A percentile compares a stretch with the other conserved stretches of the same genome.
phyloP scores from a whole-genome alignment of 306 rosid genomes.

The Hippophae rhamnoides region DNA sequence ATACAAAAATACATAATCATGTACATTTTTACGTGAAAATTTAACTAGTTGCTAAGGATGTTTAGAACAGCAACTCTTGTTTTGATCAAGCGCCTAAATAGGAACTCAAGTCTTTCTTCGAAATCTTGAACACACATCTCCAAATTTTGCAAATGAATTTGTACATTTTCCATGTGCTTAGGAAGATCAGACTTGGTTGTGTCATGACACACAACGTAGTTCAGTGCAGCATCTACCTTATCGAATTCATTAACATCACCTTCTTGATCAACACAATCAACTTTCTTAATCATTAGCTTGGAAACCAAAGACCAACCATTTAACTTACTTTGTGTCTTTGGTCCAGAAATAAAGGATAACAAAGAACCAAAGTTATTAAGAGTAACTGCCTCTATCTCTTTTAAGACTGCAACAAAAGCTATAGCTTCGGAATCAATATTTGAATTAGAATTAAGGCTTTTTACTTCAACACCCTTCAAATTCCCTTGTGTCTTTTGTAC shows the following conservation, averaged over 20 bases:
- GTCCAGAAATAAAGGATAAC: constrained; percentile 22
- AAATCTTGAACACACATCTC: constrained; percentile 21
- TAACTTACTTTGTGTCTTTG: constrained; percentile 6
- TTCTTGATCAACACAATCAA: constrained; percentile 1
- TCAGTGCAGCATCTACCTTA: neutral
- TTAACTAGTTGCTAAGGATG: constrained; percentile 23
- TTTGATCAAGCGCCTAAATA: constrained; percentile 15
- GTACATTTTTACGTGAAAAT: neutral
- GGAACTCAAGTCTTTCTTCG: constrained; percentile 14
- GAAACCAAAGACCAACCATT: constrained; percentile 22
- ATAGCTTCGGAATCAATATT: neutral
- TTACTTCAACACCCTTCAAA: constrained; percentile 6
- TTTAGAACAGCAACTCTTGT: constrained; percentile 27
- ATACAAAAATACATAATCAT: neutral
- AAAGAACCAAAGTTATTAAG: constrained; percentile 21
- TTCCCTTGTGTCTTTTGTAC: constrained; percentile 13
- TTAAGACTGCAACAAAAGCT: constrained; percentile 17
- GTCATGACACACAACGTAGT: neutral
- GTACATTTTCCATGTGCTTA: constrained; percentile 6
- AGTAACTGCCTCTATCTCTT: constrained; percentile 21
- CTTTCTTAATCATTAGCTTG: constrained; percentile 9
- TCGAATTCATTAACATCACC: constrained; percentile 13
- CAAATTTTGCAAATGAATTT: constrained; percentile 13
- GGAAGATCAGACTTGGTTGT: constrained; percentile 1
- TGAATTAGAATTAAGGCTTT: neutral